A percentile compares a stretch with the other conserved stretches of the same genome.
Evolutionary conservation across 2,329 filamentous ascomycete species (phyloP).

Genomic region (Gremmenia infestans): DNA sequence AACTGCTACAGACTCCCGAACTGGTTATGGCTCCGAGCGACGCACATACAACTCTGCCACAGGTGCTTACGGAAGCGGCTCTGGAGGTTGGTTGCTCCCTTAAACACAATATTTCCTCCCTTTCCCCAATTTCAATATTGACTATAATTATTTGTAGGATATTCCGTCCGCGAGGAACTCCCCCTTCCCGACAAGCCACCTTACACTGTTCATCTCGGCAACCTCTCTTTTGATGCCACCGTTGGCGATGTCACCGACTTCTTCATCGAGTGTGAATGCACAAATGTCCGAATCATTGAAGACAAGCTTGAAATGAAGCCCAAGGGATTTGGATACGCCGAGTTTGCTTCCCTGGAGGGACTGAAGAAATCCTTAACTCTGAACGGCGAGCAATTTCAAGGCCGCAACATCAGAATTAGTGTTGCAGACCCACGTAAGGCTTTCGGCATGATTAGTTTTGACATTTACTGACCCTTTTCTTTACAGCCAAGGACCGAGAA

Average conservation of each 20-base stretch:
- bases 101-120: conserved; percentile 6
- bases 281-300: conserved; percentile 92
- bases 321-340: conserved; percentile 97
- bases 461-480: conserved; percentile 15
- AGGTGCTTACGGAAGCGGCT: conserved; percentile 27
- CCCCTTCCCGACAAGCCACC: conserved; percentile 90
- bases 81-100: conserved; percentile 25
- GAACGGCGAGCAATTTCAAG: conserved; percentile 78
- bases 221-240: conserved; percentile 92
- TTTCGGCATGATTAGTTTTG: conserved; percentile 27
- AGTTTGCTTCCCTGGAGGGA: conserved; percentile 83
- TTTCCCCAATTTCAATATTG: conserved; percentile 6
- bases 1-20: conserved; percentile 29
- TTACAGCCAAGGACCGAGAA: conserved; percentile 74
- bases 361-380: conserved; percentile 85
- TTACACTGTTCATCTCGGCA: conserved; percentile 92
- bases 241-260: conserved; percentile 78
- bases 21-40: conserved; percentile 30
- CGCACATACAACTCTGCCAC: conserved; percentile 31
- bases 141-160: conserved; percentile 39
- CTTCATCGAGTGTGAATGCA: conserved; percentile 78
- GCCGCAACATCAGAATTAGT: conserved; percentile 86
- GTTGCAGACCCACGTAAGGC: conserved; percentile 94
- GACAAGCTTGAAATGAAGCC: conserved; percentile 90
- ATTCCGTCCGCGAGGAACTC: conserved; percentile 65